Evolutionary conservation across 164 flowering plant species (phyloP).

Genomic region (Liriodendron chinense): DNA sequence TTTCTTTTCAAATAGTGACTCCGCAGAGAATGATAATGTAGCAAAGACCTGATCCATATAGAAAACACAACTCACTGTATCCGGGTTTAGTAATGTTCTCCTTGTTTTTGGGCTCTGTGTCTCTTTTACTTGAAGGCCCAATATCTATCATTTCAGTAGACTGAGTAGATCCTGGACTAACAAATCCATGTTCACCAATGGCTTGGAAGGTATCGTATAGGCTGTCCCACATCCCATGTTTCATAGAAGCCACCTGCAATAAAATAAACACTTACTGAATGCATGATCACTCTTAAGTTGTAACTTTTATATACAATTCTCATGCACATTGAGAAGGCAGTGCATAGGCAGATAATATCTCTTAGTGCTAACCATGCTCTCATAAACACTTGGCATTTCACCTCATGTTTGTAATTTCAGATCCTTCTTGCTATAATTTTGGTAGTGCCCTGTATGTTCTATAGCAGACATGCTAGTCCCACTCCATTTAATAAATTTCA

Average conservation of each 20-base stretch:
- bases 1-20: background rate
- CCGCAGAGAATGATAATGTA: background rate
- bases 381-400: background rate
- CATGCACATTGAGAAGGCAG: background rate
- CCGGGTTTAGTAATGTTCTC: constrained; percentile 17
- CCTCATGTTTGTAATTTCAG: background rate
- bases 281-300: background rate
- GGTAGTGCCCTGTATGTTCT: background rate
- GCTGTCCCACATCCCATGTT: constrained; percentile 81
- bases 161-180: constrained; percentile 17
- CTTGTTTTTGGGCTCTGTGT: constrained; percentile 11
- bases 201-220: constrained; percentile 63
- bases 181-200: constrained; percentile 23
- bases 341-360: background rate
- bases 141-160: constrained; percentile 45
- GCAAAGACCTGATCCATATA: background rate
- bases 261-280: background rate
- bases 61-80: constrained; percentile 29
- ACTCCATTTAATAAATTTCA: background rate
- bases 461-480: background rate
- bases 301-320: background rate
- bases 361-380: background rate
- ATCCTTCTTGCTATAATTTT: background rate
- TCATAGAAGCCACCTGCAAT: constrained; percentile 71
- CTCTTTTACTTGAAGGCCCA: constrained; percentile 36